These are phyloP conservation scores for Boechera divaricarpa DNA, from an alignment of 345 rosid genomes.

Conservation along the genomic window DNA sequence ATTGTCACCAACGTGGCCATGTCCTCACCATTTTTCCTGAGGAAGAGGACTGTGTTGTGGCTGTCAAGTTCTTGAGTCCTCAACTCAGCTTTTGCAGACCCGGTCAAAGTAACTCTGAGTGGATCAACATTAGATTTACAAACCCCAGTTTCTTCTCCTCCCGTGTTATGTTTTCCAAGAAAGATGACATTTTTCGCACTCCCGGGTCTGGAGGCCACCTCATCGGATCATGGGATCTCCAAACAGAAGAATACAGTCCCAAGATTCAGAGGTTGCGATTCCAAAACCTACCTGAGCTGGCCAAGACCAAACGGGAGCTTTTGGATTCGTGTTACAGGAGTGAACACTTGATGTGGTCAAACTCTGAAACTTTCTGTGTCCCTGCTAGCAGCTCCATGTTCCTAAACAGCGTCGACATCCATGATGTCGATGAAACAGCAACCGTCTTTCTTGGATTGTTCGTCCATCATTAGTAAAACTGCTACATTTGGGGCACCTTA, in stretches of 20 bases:
- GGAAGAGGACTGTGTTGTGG: not conserved
- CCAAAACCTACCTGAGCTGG: not conserved
- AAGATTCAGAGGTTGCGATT: not conserved
- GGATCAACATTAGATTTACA: not conserved
- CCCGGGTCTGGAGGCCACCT: not conserved
- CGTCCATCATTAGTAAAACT: not conserved
- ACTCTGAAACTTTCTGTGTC: not conserved
- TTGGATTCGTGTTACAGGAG: not conserved
- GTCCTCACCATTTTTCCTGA: not conserved
- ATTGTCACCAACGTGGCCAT: not conserved
- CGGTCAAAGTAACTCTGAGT: not conserved
- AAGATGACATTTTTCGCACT: not conserved
- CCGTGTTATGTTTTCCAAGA: not conserved
- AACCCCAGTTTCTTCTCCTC: not conserved
- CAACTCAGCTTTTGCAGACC: constrained; percentile 2
- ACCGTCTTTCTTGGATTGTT: not conserved
- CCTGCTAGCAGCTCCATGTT: not conserved
- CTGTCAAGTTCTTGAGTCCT: not conserved
- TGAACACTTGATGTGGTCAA: constrained; percentile 7
- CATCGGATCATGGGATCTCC: not conserved
- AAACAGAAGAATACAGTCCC: not conserved
- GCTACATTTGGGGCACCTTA: not conserved
- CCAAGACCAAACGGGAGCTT: not conserved
- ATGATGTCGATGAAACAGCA: not conserved
- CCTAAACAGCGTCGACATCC: not conserved